A percentile compares a stretch with the other conserved stretches of the same genome.
Conservation (phyloP, 768 basidiomycete genomes). For the Leccinum aurantiacum region DNA sequence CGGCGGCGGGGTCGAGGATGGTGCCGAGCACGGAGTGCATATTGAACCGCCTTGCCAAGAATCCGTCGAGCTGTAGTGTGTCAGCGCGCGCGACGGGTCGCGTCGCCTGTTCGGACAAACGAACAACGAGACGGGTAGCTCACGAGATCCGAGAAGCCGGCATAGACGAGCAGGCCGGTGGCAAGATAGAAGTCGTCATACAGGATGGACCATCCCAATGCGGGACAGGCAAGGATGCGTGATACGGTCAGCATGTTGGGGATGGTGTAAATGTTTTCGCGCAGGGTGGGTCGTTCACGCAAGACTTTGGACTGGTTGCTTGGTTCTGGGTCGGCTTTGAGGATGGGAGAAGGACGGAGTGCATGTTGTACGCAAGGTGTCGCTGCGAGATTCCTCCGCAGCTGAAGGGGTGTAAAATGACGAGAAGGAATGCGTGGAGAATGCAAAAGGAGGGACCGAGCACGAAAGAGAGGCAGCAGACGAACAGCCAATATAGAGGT, state of each 20-base stretch:
- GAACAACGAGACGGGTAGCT: slow-evolving; percentile 29
- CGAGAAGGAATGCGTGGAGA: not conserved
- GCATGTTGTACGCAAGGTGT: slow-evolving; percentile 14
- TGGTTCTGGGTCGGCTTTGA: slow-evolving; percentile 3
- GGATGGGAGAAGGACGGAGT: slow-evolving; percentile 10
- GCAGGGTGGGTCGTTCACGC: slow-evolving; percentile 37
- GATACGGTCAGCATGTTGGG: slow-evolving; percentile 90
- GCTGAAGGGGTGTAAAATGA: not conserved
- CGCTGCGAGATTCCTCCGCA: slow-evolving; percentile 14
- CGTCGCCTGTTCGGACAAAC: slow-evolving; percentile 3
- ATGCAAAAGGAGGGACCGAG: not conserved
- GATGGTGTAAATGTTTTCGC: slow-evolving; percentile 91
- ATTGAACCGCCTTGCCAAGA: slow-evolving; percentile 79
- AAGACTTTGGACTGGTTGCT: slow-evolving; percentile 7
- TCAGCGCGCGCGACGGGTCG: not conserved
- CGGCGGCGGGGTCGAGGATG: slow-evolving; percentile 95
- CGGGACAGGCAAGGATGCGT: slow-evolving; percentile 85
- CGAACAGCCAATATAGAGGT: slow-evolving; percentile 2
- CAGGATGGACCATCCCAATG: slow-evolving; percentile 88
- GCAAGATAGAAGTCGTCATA: slow-evolving; percentile 79
- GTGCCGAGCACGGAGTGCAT: slow-evolving; percentile 93
- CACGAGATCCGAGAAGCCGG: slow-evolving; percentile 91
- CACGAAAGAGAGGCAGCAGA: slow-evolving; percentile 10
- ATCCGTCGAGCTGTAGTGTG: slow-evolving; percentile 78
- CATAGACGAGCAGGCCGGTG: slow-evolving; percentile 81